Base-by-base conservation (phyloP, 768 basidiomycete genomes). In the Mycena rosella region DNA sequence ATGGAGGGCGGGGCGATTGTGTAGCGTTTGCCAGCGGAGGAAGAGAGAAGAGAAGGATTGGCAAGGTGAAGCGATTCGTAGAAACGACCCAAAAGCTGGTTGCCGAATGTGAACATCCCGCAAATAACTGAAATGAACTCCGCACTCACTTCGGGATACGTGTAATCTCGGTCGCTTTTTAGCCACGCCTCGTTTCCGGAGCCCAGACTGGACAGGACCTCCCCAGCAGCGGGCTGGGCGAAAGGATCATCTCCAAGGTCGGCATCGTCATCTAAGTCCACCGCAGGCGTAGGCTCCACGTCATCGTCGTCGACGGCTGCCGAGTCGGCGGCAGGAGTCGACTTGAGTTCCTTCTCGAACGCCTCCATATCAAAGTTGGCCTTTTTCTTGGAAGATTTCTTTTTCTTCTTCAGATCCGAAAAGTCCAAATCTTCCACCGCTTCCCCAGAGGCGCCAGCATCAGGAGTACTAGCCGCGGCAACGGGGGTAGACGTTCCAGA, bases 341-440 rank as follows among this genome's bases (percentile, higher is more conserved):
- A 88, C 69, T 89, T 90, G 47, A 97, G 82, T 80, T 96, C 95
- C 79, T 95, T 96, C 85, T 97, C 96, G 74, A 98, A 97, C 1
- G 94, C 96, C 76, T 97, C 95, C 73, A 97, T 83, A 77, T 96
- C 95, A 58, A 93, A 90, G 2, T 93, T 89, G 22, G 91, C 88
- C 82, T 97, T 98, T 84, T 96, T 97, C 82, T 91, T 91, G 67
- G 86, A 82, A 32, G 86, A 85, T 76, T 96, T 96, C 82, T 96
- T 96, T 85, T 96, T 96, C 86, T 96, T 97, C 84, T 98, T 98
- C 78, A 98, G 85, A 77, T 98, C 97, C 9, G 93, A 95, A 78
- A 98, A 98, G 81, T 96, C 94, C 65, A 96, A 85, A 73, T 96
- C 96, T 68, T 93, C 95, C 14, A 87, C 83, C 63, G 85, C 83